Conservation (phyloP, 495 filamentous ascomycete species). For the Apiosordaria backusii region DNA sequence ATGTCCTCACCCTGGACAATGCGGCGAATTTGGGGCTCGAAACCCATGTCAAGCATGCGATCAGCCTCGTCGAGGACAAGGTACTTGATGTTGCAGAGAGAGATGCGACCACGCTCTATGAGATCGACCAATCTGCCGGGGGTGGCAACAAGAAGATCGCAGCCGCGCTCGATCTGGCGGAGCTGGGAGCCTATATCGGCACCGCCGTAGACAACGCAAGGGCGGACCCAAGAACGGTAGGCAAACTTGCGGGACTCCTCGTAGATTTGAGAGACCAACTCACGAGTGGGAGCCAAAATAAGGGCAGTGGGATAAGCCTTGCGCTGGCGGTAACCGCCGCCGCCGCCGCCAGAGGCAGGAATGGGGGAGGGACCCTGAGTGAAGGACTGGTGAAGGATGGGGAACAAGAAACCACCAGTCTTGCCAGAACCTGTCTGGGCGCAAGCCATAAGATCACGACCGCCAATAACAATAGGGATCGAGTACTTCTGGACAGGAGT, state of each 20-base stretch:
- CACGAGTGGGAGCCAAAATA: constrained; percentile 93
- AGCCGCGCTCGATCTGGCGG: constrained; percentile 94
- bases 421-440: constrained; percentile 99
- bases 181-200: constrained; percentile 97
- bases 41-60: constrained; percentile 99
- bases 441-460: constrained; percentile 97
- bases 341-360: constrained; percentile 62
- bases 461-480: constrained; percentile 93
- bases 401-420: constrained; percentile 98
- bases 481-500: constrained; percentile 98
- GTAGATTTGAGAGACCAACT: constrained; percentile 97
- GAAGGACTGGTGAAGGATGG: constrained; percentile 94
- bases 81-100: constrained; percentile 95
- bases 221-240: constrained; percentile 97
- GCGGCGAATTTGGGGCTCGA: constrained; percentile 97
- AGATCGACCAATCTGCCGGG: constrained; percentile 95
- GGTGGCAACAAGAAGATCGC: constrained; percentile 94
- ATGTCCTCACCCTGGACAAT: constrained; percentile 98
- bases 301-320: constrained; percentile 96
- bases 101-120: constrained; percentile 97
- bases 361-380: constrained; percentile 73
- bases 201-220: constrained; percentile 98
- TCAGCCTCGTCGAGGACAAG: constrained; percentile 98
- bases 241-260: constrained; percentile 97
- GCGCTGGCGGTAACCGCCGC: constrained; percentile 77